Percentiles rank a stretch among this genome's conserved stretches.
These are phyloP conservation scores for Monotropa hypopitys DNA, from an alignment of 179 eudicot species.

Conservation along the genomic window DNA sequence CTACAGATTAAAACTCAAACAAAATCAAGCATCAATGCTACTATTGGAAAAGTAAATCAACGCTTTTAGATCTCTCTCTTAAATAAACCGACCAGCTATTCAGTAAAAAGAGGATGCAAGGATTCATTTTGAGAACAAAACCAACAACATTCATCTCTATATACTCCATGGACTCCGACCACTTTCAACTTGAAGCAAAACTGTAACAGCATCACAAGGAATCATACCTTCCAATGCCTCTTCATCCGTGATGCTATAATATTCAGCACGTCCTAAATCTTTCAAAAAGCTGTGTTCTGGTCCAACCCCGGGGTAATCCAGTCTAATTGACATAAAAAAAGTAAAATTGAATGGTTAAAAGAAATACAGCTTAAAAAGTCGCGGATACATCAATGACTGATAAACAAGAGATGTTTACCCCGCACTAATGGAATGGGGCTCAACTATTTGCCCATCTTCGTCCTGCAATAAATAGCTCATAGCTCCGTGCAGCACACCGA, in stretches of 20 bases:
- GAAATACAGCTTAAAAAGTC: background rate
- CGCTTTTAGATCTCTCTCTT: background rate
- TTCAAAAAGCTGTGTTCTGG: constrained; percentile 92
- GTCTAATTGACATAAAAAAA: constrained; percentile 26
- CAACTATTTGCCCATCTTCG: constrained; percentile 67
- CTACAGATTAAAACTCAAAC: too few species aligned
- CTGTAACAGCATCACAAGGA: background rate
- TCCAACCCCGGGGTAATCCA: constrained; percentile 97
- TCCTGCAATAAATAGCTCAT: constrained; percentile 84
- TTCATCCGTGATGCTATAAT: constrained; percentile 71
- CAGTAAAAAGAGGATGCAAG: background rate
- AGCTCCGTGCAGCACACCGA: constrained; percentile 82
- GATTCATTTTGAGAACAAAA: background rate
- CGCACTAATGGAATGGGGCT: constrained; percentile 70
- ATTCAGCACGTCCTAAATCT: constrained; percentile 89
- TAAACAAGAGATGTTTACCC: constrained; percentile 31
- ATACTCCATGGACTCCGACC: background rate
- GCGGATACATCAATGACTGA: background rate
- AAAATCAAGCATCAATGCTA: background rate
- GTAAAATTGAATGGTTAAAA: background rate
- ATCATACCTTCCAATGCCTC: constrained; percentile 84
- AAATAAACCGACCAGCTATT: background rate
- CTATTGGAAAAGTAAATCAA: background rate
- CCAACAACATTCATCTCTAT: background rate
- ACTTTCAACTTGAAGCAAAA: background rate